phyloP scores from a whole-genome alignment of 176 grass and related monocot species.

The Hyparrhenia diplandra region DNA sequence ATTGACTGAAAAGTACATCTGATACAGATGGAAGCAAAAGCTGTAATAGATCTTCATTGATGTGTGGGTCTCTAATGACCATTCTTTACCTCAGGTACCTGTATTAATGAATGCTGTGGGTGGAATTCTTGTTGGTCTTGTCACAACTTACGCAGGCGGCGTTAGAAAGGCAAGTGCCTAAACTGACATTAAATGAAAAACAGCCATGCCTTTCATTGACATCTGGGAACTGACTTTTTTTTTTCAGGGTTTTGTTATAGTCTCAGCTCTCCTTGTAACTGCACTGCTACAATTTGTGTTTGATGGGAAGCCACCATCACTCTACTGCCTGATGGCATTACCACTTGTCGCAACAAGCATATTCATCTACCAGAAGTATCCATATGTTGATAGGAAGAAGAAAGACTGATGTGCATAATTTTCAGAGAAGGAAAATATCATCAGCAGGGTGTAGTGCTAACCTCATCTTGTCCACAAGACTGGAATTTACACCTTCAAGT shows the following conservation, averaged over 20 bases:
- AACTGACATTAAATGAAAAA: constrained; percentile 26
- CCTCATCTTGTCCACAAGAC: constrained; percentile 1
- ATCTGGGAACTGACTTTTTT: constrained; percentile 23
- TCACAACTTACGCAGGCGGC: constrained; percentile 91
- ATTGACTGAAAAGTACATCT: constrained; percentile 1
- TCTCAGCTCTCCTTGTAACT: constrained; percentile 89
- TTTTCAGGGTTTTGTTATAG: constrained; percentile 94
- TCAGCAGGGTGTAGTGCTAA: neutral
- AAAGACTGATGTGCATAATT: constrained; percentile 51
- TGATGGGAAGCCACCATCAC: constrained; percentile 77
- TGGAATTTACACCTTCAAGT: constrained; percentile 6
- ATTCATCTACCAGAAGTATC: constrained; percentile 98
- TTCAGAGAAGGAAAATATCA: constrained; percentile 25
- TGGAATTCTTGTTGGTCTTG: constrained; percentile 98
- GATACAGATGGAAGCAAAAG: constrained; percentile 13
- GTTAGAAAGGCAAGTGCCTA: constrained; percentile 77
- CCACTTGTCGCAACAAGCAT: constrained; percentile 86
- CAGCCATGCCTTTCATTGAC: neutral
- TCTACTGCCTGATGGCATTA: constrained; percentile 68
- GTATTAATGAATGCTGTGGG: constrained; percentile 82
- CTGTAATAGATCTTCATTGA: neutral
- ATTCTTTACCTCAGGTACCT: constrained; percentile 57
- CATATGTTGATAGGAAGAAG: constrained; percentile 78
- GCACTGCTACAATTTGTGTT: constrained; percentile 84
- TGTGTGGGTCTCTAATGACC: constrained; percentile 6